These are phyloP conservation scores for Kingdonia uniflora DNA, from an alignment of 164 flowering plant genomes.

Conservation along the genomic window DNA sequence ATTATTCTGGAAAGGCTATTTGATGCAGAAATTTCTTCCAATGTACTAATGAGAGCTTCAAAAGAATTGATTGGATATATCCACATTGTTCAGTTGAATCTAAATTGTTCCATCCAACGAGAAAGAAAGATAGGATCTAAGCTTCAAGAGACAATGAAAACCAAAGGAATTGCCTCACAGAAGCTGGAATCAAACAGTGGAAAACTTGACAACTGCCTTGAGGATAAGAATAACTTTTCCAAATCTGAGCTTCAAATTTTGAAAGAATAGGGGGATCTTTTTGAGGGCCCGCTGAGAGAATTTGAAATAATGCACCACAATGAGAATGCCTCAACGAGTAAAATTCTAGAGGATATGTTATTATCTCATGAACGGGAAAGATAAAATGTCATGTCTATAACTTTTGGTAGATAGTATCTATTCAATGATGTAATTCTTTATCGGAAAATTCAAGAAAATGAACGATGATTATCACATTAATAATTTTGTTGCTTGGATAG, in stretches of 20 bases:
- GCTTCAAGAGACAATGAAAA: slow-evolving; percentile 24
- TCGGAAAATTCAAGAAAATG: slow-evolving; percentile 30
- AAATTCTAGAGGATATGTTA: slow-evolving; percentile 23
- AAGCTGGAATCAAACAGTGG: slow-evolving; percentile 19
- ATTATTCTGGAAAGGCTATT: too few species aligned
- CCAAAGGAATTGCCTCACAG: slow-evolving; percentile 22
- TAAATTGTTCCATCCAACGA: too few species aligned
- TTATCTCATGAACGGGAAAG: slow-evolving; percentile 19
- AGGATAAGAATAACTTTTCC: slow-evolving; percentile 17
- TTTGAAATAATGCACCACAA: slow-evolving; percentile 24
- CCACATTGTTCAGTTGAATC: too few species aligned
- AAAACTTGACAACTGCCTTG: slow-evolving; percentile 14
- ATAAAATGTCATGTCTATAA: too few species aligned
- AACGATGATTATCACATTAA: slow-evolving; percentile 31
- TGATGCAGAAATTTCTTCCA: slow-evolving; percentile 58
- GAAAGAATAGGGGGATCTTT: slow-evolving; percentile 31
- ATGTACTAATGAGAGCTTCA: slow-evolving; percentile 45
- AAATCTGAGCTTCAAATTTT: slow-evolving; percentile 29
- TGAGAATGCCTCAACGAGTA: slow-evolving; percentile 21
- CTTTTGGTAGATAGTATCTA: too few species aligned
- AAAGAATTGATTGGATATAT: too few species aligned
- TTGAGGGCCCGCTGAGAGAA: slow-evolving; percentile 36
- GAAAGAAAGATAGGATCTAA: too few species aligned
- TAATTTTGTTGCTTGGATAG: slow-evolving; percentile 28
- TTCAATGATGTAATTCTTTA: too few species aligned